phyloP scores from a whole-genome alignment of 2,329 filamentous ascomycete genomes.

The Scortechinia acanthostroma region DNA sequence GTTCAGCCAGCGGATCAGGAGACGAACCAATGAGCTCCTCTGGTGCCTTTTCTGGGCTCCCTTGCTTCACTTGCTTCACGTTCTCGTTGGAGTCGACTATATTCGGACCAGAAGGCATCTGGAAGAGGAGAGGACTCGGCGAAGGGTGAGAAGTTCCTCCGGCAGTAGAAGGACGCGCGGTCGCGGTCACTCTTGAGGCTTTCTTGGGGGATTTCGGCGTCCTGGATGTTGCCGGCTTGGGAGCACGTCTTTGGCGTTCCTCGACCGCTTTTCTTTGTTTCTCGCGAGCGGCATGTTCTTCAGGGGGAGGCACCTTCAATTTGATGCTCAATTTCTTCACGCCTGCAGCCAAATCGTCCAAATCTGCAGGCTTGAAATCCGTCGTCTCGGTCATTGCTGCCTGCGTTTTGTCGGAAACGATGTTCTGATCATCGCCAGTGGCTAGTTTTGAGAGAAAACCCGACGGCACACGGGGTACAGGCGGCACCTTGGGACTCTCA shows the following conservation, averaged over 20 bases:
- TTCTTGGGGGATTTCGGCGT: conserved; percentile 2
- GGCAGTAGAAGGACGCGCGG: no score
- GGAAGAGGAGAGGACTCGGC: no score
- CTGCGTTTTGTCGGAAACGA: no score
- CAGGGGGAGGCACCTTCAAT: conserved; percentile 13
- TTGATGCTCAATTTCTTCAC: conserved; percentile 20
- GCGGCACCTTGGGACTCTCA: not conserved
- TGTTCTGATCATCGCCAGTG: no score
- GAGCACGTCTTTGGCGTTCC: conserved; percentile 2
- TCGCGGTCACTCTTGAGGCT: not conserved
- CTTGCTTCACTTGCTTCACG: no score
- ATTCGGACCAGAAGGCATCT: not conserved
- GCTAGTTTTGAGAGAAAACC: no score
- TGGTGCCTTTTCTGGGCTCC: not conserved
- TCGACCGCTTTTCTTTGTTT: conserved; percentile 5
- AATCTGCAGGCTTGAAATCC: conserved; percentile 7
- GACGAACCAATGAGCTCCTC: not conserved
- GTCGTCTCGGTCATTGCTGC: not conserved
- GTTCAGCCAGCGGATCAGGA: not conserved
- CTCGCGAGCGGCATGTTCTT: conserved; percentile 17
- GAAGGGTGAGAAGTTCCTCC: no score
- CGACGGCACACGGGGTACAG: not conserved
- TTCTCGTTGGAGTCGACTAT: not conserved
- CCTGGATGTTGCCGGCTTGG: conserved; percentile 7
- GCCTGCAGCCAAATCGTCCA: conserved; percentile 20